Percentiles rank a stretch among this genome's conserved stretches.
These are phyloP conservation scores for Rubia tinctorum DNA, from an alignment of 305 asterid genomes.

Conservation along the genomic window DNA sequence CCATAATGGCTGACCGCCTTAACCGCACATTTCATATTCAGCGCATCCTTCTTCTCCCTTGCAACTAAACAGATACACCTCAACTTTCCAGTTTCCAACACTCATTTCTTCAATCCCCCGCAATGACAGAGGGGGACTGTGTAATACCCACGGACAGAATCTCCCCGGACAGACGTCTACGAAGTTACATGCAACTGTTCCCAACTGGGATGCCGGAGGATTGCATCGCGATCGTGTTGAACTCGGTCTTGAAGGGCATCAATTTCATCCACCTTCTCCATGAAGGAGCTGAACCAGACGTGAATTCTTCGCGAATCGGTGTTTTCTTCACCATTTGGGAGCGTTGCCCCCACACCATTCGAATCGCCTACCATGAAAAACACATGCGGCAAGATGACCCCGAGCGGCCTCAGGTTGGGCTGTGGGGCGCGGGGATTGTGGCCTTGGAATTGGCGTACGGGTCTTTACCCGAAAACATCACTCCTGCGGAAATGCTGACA, in stretches of 20 bases:
- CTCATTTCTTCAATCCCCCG: not conserved
- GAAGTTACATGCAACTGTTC: not conserved
- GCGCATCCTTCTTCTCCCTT: not conserved
- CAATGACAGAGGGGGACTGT: not conserved
- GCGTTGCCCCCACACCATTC: not conserved
- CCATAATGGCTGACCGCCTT: not conserved
- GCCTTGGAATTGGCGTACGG: slow-evolving; percentile 7
- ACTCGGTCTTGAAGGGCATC: not conserved
- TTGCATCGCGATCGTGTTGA: not conserved
- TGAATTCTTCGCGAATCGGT: not conserved
- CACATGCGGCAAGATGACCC: not conserved
- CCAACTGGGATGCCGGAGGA: not conserved
- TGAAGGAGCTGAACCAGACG: not conserved
- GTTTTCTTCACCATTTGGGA: not conserved
- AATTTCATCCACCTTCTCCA: not conserved
- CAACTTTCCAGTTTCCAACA: not conserved
- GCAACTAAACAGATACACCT: not conserved
- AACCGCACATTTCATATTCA: not conserved
- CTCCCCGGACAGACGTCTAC: not conserved
- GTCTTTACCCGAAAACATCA: not conserved
- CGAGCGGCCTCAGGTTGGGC: not conserved
- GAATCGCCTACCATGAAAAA: not conserved
- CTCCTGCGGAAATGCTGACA: not conserved
- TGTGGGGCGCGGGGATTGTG: not conserved
- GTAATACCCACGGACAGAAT: not conserved